Evolutionary conservation across 176 grass and related monocot species (phyloP), one percentile per base, ranked within the genome.

Genomic region (Metroxylon sagu): DNA sequence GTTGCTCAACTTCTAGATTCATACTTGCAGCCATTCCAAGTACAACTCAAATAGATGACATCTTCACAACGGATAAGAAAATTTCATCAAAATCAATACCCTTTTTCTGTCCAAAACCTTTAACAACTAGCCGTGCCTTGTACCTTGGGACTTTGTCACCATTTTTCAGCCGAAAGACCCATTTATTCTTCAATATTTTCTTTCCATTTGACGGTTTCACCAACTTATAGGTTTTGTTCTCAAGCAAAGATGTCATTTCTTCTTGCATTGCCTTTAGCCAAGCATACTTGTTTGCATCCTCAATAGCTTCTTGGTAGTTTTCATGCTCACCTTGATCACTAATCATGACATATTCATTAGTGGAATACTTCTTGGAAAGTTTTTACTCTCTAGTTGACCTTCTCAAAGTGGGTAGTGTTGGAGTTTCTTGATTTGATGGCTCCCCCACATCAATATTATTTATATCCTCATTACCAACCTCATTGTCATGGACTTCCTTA

Each of bases 61-160:
- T 29, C 19, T 70, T 70, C 8, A 57, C 52, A 31, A 70, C 66
- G 0, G 2, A 17, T 4, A 50, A 18, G 23, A 56, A 70, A 3
- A 70, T 57, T 5, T 70, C 66, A 28, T 29, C 21, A 57, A 70
- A 70, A 70, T 70, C 21, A n/a, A 70, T 56, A 19, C 25, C 66
- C 21, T 56, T 6, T 18, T 19, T 70, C 43, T 70, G 26, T 5
- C 18, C 7, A 18, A 68, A 68, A 1, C 49, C 64, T 28, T 68
- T 68, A 16, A 21, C 17, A 56, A 54, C 7, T 23, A 23, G 21
- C 21, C 49, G 3, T 7, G 50, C 50, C 27, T 31, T 69, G 50
- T 69, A 68, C 14, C 65, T 54, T 53, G n/a, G 49, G 21, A 28
- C 16, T 26, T 55, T 55, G 18, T 4, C 50, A 4, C 29, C 19